Conservation (phyloP, 2,329 filamentous ascomycete genomes). For the Hymenoscyphus fraxineus region DNA sequence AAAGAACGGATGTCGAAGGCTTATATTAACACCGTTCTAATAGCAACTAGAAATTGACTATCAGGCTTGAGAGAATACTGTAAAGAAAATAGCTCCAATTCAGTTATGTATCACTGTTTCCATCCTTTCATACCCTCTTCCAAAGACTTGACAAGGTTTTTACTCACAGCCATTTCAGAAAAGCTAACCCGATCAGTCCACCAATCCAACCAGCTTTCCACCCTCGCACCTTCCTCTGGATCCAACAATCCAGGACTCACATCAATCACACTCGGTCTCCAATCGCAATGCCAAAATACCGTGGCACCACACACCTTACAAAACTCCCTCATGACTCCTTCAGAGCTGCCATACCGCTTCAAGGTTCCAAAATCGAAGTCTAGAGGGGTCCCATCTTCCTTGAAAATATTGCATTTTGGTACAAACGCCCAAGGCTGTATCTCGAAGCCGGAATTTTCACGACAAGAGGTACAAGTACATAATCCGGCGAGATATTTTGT, state of each 20-base stretch:
- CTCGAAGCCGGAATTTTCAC: slow-evolving; percentile 57
- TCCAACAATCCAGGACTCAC: slow-evolving; percentile 58
- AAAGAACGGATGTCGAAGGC: too few species aligned
- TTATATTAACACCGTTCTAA: too few species aligned
- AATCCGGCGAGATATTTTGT: slow-evolving; percentile 56
- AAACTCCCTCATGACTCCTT: slow-evolving; percentile 55
- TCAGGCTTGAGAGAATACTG: too few species aligned
- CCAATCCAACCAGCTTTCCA: slow-evolving; percentile 61
- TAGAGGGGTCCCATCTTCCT: slow-evolving; percentile 35
- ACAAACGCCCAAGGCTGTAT: slow-evolving; percentile 64
- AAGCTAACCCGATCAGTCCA: slow-evolving; percentile 56
- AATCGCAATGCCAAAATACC: slow-evolving; percentile 57
- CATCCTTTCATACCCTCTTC: slow-evolving; percentile 25
- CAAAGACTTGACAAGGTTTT: slow-evolving; percentile 22
- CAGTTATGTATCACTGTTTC: slow-evolving; percentile 9
- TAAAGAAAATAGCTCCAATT: too few species aligned
- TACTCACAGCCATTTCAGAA: slow-evolving; percentile 30
- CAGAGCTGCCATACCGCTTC: slow-evolving; percentile 51
- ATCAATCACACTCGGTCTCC: slow-evolving; percentile 55
- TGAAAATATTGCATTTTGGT: slow-evolving; percentile 53
- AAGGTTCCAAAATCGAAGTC: slow-evolving; percentile 42
- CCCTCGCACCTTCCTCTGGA: slow-evolving; percentile 48
- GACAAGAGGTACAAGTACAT: slow-evolving; percentile 61
- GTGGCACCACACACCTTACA: slow-evolving; percentile 61
- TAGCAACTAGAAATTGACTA: too few species aligned